phyloP scores from a whole-genome alignment of 768 basidiomycete genomes.

The Hemileccinum impolitum region DNA sequence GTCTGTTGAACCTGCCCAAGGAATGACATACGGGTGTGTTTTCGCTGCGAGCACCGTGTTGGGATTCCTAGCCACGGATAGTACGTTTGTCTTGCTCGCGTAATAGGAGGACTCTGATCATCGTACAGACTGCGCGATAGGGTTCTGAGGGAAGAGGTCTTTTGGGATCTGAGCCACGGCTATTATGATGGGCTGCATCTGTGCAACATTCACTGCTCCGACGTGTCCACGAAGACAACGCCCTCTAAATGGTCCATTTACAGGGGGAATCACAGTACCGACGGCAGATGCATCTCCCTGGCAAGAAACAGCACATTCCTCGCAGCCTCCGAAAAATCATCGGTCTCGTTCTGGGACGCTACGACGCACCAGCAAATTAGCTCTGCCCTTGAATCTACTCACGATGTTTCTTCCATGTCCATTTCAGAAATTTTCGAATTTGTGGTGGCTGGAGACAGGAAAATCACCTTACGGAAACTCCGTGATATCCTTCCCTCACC shows the following conservation, averaged over 20 bases:
- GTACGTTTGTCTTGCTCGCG: too few relatives aligned
- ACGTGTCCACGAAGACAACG: background rate
- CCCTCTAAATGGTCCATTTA: background rate
- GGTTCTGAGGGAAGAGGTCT: too few relatives aligned
- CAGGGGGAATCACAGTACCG: background rate
- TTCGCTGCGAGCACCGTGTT: too few relatives aligned
- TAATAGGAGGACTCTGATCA: too few relatives aligned
- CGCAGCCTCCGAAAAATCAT: background rate
- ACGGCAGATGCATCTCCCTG: background rate
- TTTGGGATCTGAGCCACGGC: too few relatives aligned
- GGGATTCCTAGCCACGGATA: too few relatives aligned
- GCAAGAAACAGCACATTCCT: background rate
- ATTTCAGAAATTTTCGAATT: constrained; percentile 8
- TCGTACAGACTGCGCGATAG: too few relatives aligned
- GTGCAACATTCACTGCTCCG: background rate
- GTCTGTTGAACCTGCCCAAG: constrained; percentile 15
- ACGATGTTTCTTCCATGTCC: background rate
- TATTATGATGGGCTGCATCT: too few relatives aligned
- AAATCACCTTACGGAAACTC: background rate
- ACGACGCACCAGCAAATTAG: constrained; percentile 2
- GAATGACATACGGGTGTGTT: constrained; percentile 4
- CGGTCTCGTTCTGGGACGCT: constrained; percentile 9
- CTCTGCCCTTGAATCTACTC: background rate
- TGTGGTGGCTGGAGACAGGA: background rate
- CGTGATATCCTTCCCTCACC: background rate